Evolutionary conservation across 2,329 filamentous ascomycete species (phyloP), one percentile per base, ranked within the genome.

Genomic region (Leptographium wingfieldii): DNA sequence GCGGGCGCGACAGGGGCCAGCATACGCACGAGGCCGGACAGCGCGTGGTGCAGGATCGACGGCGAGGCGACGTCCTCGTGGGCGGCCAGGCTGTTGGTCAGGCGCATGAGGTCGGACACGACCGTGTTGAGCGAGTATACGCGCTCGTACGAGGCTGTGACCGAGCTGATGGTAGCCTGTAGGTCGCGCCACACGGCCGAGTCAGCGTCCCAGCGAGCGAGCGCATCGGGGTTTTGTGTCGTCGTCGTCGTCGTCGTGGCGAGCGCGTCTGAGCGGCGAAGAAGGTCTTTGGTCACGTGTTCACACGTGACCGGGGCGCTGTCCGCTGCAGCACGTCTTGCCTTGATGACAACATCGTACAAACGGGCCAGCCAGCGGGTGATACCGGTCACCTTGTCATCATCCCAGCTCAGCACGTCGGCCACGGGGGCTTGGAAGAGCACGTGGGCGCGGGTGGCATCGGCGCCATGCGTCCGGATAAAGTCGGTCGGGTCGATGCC

Each of bases 331-430:
- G 19, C 5, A 3, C 35, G 31, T 0, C 29, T 64, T 1, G 74
- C 65, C 16, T 64, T 65, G 5, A 62, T 62, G 5, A 85, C 78
- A 38, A 86, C 73, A 53, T 84, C 82, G 70, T 85, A 75, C 19
- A 95, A 69, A 25, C 87, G 80, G 3, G 78, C 76, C 19, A 95
- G 78, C 91, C 91, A 96, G 58, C 91, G 82, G 56, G 88, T 87
- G 22, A 95, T 81, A 2, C 91, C 91, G 0, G 84, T 76, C 56
- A 96, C 92, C 70, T 91, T 92, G 49, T 80, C 76, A 68, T 90
- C 88, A 59, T 95, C 90, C 90, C 91, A 96, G 70, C 94, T 88
- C 1, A 96, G 79, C 1, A 94, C 82, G 60, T 95, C 90, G 51
- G 79, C 84, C 16, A 95, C 87, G 0, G 91, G 90, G 0, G 91